Conservation (phyloP, 345 rosid species). For the Arabidopsis suecica region DNA sequence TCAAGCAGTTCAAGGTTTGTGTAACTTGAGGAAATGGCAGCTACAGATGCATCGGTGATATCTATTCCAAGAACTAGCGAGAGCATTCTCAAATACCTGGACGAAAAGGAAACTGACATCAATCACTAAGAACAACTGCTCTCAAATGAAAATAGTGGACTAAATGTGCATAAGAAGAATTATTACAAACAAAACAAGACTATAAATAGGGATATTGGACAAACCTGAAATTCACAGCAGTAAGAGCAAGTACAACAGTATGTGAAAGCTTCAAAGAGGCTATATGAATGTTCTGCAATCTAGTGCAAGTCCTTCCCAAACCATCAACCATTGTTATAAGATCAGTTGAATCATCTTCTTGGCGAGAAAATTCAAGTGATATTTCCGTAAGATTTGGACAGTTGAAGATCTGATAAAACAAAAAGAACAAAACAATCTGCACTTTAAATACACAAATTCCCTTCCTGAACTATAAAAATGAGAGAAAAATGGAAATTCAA, state of each 20-base stretch:
- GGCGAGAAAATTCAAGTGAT: slow-evolving; percentile 83
- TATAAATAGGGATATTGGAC: slow-evolving; percentile 10
- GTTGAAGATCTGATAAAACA: slow-evolving; percentile 59
- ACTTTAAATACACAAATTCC: neutral
- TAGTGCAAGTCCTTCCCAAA: slow-evolving; percentile 76
- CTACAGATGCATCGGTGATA: slow-evolving; percentile 93
- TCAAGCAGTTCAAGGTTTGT: slow-evolving; percentile 87
- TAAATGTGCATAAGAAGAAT: neutral
- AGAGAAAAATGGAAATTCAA: neutral
- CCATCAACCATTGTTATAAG: slow-evolving; percentile 68
- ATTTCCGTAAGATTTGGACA: slow-evolving; percentile 85
- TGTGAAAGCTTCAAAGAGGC: slow-evolving; percentile 87
- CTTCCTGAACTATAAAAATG: neutral
- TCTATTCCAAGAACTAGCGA: slow-evolving; percentile 92
- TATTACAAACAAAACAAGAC: slow-evolving; percentile 20
- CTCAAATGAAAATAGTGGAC: neutral
- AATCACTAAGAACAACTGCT: slow-evolving; percentile 15
- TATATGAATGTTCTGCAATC: slow-evolving; percentile 82
- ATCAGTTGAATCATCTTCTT: slow-evolving; percentile 79
- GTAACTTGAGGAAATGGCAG: slow-evolving; percentile 83
- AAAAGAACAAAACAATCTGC: neutral
- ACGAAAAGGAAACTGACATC: slow-evolving; percentile 24
- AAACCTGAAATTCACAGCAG: slow-evolving; percentile 86
- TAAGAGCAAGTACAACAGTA: slow-evolving; percentile 80
- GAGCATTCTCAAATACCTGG: slow-evolving; percentile 87